Base-by-base conservation (phyloP, 768 basidiomycete species). In the Termitomyces sp. region DNA sequence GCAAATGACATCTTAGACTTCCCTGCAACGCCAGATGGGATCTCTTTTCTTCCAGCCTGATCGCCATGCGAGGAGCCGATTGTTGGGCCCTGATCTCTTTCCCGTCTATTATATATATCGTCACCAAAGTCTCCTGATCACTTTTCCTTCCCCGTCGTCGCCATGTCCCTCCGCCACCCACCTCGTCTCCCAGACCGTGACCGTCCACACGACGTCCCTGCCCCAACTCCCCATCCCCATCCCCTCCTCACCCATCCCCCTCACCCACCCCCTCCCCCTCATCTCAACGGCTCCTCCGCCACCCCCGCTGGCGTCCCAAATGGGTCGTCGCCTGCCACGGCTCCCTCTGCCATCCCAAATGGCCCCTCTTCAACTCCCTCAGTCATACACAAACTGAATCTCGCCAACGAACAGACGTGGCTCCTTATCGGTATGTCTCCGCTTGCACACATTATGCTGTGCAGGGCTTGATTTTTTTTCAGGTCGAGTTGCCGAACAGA, bases 401-500 rank as follows among this genome's bases (percentile, higher is more conserved):
- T 81, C 37, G 92, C 94, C 53, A 96, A 97, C 73, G 95, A 96
- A 70, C 89, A 93, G 73, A 96, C 95, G 45, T 97, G 95, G 95
- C 84, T 95, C 62, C 77, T 95, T 66, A 95, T 96, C 72, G 95
- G 94, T 92, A 69, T 47, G 58, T 59, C 45, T 42, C 59, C 58
- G 57, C 49, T 33, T 31, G 27, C 36, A 41, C 39, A 51, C 54
- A 42, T 11, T 1, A 61, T 60, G 37, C 53, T 55, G 55, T 64
- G 65, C 22, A 44, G 34, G 51, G 44, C 39, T 55, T 34, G 46
- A 44, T 55, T 42, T 49, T 66, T 74, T 71, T 66, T 61, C 76
- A 98, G 95, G 95, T 55, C 87, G 91, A 57, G 91, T 97, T 57
- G 94, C 95, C 52, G 97, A 98, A 73, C 93, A 95, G 71, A 91